Evolutionary conservation across 2,329 filamentous ascomycete species (phyloP).

Genomic region (Cordyceps pruinosa): DNA sequence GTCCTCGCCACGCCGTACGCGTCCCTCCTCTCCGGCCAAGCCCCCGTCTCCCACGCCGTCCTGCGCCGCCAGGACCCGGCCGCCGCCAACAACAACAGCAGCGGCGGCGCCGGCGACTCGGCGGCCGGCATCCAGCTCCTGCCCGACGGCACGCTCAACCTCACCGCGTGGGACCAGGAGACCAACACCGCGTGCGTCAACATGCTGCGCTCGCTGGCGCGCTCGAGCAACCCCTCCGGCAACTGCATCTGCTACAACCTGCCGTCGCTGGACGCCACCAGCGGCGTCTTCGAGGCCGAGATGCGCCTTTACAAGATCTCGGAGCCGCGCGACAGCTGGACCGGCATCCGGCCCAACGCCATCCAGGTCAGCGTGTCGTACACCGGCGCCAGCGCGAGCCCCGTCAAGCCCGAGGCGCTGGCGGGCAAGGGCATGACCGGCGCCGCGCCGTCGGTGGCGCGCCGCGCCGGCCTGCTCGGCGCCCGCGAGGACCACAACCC

Average conservation of each 20-base stretch:
- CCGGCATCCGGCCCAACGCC: slow-evolving; percentile 42
- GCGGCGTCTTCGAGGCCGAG: slow-evolving; percentile 70
- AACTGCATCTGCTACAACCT: slow-evolving; percentile 80
- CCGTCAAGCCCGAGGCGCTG: slow-evolving; percentile 21
- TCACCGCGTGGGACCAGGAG: slow-evolving; percentile 48
- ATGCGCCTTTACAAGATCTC: slow-evolving; percentile 67
- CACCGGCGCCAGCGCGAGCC: slow-evolving; percentile 38
- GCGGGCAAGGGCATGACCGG: slow-evolving; percentile 21
- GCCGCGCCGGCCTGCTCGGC: background rate
- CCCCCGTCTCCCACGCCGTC: background rate
- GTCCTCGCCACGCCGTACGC: slow-evolving; percentile 8
- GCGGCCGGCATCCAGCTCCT: slow-evolving; percentile 28
- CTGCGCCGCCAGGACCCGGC: background rate
- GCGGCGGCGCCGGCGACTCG: background rate
- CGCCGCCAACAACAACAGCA: slow-evolving; percentile 3
- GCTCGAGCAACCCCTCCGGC: slow-evolving; percentile 65
- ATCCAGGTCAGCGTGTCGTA: slow-evolving; percentile 51
- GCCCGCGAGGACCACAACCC: slow-evolving; percentile 22
- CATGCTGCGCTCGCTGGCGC: slow-evolving; percentile 47
- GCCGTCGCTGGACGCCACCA: slow-evolving; percentile 58
- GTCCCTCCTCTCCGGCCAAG: slow-evolving; percentile 3
- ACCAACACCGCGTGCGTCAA: slow-evolving; percentile 53
- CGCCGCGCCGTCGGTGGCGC: background rate
- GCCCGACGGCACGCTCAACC: slow-evolving; percentile 41
- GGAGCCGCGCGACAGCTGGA: slow-evolving; percentile 47